Percentiles rank a stretch among this genome's conserved stretches.
phyloP scores from a whole-genome alignment of 257 asterid species.

The Solanum dulcamara region DNA sequence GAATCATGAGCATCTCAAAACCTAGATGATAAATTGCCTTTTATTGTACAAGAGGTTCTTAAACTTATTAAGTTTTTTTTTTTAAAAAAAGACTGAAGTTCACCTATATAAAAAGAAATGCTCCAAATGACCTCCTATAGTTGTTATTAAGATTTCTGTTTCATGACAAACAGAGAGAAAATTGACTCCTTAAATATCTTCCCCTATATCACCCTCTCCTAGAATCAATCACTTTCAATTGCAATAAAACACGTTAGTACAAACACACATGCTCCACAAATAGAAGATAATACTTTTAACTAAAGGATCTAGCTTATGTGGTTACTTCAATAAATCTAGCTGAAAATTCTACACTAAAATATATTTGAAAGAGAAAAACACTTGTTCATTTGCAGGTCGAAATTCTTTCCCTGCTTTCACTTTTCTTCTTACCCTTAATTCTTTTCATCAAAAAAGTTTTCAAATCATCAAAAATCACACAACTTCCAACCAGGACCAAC shows the following conservation, averaged over 20 bases:
- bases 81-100: not conserved
- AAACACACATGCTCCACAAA: not conserved
- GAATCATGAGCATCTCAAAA: too few species aligned
- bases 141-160: too few species aligned
- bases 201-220: not conserved
- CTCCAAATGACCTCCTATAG: too few species aligned
- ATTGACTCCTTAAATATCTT: not conserved
- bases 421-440: slow-evolving; percentile 2
- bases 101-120: not conserved
- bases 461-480: slow-evolving; percentile 1
- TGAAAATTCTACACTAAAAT: not conserved
- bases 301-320: not conserved
- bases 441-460: not conserved
- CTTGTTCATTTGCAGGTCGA: not conserved
- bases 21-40: too few species aligned
- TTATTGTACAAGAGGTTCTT: not conserved
- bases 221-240: not conserved
- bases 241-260: not conserved
- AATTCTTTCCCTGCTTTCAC: not conserved
- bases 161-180: not conserved
- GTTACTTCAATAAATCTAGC: not conserved
- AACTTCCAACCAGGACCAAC: slow-evolving; percentile 53
- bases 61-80: too few species aligned
- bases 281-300: not conserved
- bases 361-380: not conserved